Evolutionary conservation across 257 asterid species (phyloP), one percentile per base, ranked within the genome.

Genomic region (Euphrasia confusa): DNA sequence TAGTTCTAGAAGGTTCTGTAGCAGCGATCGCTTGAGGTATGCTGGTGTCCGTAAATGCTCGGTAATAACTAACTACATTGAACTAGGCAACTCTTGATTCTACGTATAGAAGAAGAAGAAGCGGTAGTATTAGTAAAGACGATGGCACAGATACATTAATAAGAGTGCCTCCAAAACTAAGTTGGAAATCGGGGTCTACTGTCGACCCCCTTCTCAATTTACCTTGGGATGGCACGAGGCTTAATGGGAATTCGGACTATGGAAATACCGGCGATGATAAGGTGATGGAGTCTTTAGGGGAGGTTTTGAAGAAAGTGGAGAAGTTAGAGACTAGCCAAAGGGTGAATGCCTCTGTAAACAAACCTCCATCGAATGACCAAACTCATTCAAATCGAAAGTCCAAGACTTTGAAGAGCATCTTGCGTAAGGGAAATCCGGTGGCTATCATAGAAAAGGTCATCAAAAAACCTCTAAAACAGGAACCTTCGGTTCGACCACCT

Each of bases 391-490:
- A 68, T 33, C 75, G 68, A 57, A 81, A 75, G 83, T 45, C 83
- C 45, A 89, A 79, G 80, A 78, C 90, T 57, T 17, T 74, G 66
- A 93, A 89, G 81, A 89, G 97, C 50, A 87, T 93, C 40, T 93
- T 97, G 99, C 79, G 95, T 58, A 93, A 85, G 75, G 97, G 97
- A 62, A 78, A 85, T 79, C 94, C 96, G 0, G 86, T 89, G 66
- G 64, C 94, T 32, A 13, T 69, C 70, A 80, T 83, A 27, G 80
- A 78, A 61, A 87, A 75, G 67, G 81, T 84, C 72, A 84, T 79
- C 5, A 77, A 65, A 74, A 84, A 75, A 65, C 77, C 78, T 58
- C 77, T 53, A 17, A 84, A 78, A 74, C 83, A 74, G 68, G 81
- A 68, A 66, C 69, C 82, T 63, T 78, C 61, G 50, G 64, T 37